Conservation (phyloP, 352 stramenopile genomes). For the Phytopythium helicoides region DNA sequence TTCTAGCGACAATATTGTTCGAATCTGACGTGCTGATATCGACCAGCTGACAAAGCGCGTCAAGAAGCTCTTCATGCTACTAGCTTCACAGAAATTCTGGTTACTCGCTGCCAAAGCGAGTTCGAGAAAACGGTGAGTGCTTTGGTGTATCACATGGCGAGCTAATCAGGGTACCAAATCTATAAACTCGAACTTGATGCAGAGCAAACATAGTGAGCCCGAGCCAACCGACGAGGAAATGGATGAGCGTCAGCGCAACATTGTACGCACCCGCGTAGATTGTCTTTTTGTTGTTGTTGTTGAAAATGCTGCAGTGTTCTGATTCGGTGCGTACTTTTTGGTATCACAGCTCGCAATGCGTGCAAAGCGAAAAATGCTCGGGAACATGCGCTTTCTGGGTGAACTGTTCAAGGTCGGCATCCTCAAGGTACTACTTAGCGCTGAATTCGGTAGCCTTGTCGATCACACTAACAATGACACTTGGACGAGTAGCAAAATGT, state of each 20-base stretch:
- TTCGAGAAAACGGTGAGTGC: conserved; percentile 71
- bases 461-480: not conserved
- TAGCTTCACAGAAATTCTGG: conserved; percentile 74
- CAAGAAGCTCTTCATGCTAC: conserved; percentile 42
- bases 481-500: conserved; percentile 50
- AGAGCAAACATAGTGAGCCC: conserved; percentile 44
- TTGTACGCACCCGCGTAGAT: conserved; percentile 26
- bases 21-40: too few species aligned
- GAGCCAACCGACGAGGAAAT: conserved; percentile 35
- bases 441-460: not conserved
- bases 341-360: conserved; percentile 59
- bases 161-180: too few species aligned
- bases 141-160: conserved; percentile 1
- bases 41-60: conserved; percentile 39
- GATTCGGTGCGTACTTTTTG: too few species aligned
- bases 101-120: conserved; percentile 74
- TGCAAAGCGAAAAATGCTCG: conserved; percentile 75
- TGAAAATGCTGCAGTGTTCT: too few species aligned
- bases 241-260: conserved; percentile 48
- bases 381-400: conserved; percentile 88
- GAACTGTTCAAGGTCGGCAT: conserved; percentile 88
- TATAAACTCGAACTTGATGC: not conserved
- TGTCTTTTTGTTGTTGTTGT: not conserved
- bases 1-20: too few species aligned
- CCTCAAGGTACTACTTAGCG: conserved; percentile 48